Base-by-base conservation (phyloP, 2,329 filamentous ascomycete genomes). In the Aspergillus chevalieri region DNA sequence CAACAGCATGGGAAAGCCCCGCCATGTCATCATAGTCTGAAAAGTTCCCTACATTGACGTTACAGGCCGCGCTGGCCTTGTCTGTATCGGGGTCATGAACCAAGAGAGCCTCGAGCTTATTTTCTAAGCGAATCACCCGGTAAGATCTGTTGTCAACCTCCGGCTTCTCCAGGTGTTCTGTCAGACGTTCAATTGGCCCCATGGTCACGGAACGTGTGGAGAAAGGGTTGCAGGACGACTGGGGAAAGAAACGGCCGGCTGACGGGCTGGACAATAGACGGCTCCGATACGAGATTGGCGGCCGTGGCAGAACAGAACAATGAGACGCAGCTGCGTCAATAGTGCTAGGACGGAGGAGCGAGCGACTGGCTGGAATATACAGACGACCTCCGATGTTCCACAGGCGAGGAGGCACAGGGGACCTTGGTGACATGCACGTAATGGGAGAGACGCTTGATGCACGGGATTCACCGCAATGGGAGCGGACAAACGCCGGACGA, bases 21-120 rank as follows among this genome's bases (percentile, higher is more conserved):
- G 89, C 91, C 82, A 97, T 90, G 60, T 90, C 87, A 57, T 86
- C 82, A 57, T 87, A 83, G 65, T 98, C 93, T 65, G 88, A 94
- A 74, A 96, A 96, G 70, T 89, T 94, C 53, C 93, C 93, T 33
- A 96, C 92, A 68, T 95, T 91, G 65, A 97, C 91, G 67, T 97
- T 93, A 65, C 97, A 83, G 46, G 92, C 87, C 8, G 92, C 93
- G 63, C 90, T 95, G 56, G 93, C 91, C 78, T 97, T 97, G 77
- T 98, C 93, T 6, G 93, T 95, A 54, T 94, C 86, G 1, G 88
- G 82, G 72, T 98, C 93, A 67, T 97, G 92, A 49, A 97, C 93
- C 45, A 98, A 75, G 15, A 98, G 78, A 6, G 84, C 92, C 75
- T 98, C 92, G 14, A 98, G 81, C 68, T 91, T 79, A 70, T 98